Evolutionary conservation across 495 filamentous ascomycete genomes (phyloP), one percentile per base, ranked within the genome.

Genomic region (Daldinia concentrica): DNA sequence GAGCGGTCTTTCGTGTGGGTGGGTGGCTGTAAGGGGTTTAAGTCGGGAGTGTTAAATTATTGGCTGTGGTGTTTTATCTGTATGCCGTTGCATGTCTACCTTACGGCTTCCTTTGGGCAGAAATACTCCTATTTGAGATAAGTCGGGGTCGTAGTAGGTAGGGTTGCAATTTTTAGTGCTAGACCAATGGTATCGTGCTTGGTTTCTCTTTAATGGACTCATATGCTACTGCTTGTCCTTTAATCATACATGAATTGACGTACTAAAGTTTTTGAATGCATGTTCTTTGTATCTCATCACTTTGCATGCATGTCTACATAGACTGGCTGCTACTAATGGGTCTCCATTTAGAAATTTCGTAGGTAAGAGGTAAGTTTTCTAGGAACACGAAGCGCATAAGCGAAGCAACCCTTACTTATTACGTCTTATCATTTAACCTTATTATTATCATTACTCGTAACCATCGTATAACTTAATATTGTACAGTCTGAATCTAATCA

Each of bases 381-480:
- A 39, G 22, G 34, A 37, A 34, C 12, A 17, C 6, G 17, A 58
- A 39, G 32, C 19, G 22, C 51, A 24, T 58, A 39, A 34, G 11
- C 17, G 22, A 58, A 58, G 11, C 17, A 58, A 39, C 22, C 32
- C 22, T 12, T 24, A 27, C 24, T 26, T 3, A 19, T 2, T 24
- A 24, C 19, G 7, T 3, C 19, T 14, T 24, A 24, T 22, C 43
- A 48, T 48, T 48, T 24, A 48, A 48, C 43, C 26, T 54, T 15
- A 54, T 30, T n/a, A 54, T 54, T 54, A 30, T 54, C 50, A 54
- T 54, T 54, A 30, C 12, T 54, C 50, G 50, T 54, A 54, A 30
- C 11, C 27, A 6, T 54, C 50, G 27, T 54, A 27, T 27, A 29
- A 54, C 14, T 2, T 30, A n/a, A 30, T 54, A 54, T 54, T 54